Evolutionary conservation across 306 rosid genomes (phyloP).

Genomic region (Dalbergia cochinchinensis): DNA sequence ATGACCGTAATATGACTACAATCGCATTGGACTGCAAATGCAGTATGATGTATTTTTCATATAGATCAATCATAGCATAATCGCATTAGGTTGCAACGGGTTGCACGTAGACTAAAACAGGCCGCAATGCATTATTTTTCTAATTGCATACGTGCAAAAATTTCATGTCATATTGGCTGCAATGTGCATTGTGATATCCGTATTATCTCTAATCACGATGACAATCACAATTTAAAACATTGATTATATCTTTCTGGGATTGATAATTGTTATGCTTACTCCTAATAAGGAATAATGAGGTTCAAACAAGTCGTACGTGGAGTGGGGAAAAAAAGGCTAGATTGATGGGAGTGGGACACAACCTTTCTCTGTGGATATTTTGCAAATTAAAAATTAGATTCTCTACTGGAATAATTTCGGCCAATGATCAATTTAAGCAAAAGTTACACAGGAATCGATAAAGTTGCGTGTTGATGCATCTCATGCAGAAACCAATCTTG

Average conservation of each 20-base stretch:
- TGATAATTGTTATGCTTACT: slow-evolving; percentile 12
- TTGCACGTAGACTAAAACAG: too few species aligned
- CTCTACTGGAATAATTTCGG: slow-evolving; percentile 4
- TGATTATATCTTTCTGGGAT: neutral
- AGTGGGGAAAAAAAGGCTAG: neutral
- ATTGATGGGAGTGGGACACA: neutral
- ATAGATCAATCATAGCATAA: too few species aligned
- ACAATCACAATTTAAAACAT: too few species aligned
- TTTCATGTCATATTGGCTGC: too few species aligned
- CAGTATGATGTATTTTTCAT: too few species aligned
- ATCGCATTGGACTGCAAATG: too few species aligned
- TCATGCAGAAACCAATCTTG: neutral
- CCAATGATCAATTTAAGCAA: neutral
- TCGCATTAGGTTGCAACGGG: too few species aligned
- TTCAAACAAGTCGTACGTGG: neutral
- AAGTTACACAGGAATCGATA: neutral
- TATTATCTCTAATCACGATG: too few species aligned
- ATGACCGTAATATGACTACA: too few species aligned
- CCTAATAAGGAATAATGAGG: neutral
- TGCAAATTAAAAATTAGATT: neutral
- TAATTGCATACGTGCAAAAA: too few species aligned
- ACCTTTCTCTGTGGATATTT: neutral
- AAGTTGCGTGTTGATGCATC: neutral
- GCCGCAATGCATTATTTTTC: too few species aligned
- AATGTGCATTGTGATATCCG: too few species aligned